These are phyloP conservation scores for Aphanomyces astaci DNA, from an alignment of 352 stramenopile genomes.

Conservation along the genomic window DNA sequence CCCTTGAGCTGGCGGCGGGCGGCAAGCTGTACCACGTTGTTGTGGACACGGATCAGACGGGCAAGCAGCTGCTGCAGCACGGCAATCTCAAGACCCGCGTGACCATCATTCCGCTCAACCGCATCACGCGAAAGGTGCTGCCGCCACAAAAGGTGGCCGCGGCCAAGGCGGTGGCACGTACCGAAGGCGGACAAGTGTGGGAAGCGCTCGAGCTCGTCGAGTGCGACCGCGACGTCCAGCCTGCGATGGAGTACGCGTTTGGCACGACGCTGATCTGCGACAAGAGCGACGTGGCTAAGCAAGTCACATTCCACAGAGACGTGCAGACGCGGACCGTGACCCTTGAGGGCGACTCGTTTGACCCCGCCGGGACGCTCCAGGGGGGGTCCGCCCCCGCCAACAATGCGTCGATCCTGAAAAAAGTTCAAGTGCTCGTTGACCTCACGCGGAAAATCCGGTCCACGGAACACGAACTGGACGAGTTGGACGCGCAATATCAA, in stretches of 20 bases:
- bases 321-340: constrained; percentile 96
- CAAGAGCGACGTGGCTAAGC: constrained; percentile 85
- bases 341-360: constrained; percentile 96
- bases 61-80: constrained; percentile 96
- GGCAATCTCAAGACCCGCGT: constrained; percentile 93
- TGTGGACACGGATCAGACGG: constrained; percentile 97
- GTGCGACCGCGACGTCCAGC: constrained; percentile 91
- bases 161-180: constrained; percentile 74
- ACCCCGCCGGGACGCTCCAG: constrained; percentile 95
- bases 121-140: constrained; percentile 85
- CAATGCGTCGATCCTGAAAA: constrained; percentile 65
- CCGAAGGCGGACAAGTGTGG: constrained; percentile 85
- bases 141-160: constrained; percentile 67
- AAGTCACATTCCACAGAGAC: constrained; percentile 81
- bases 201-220: constrained; percentile 95
- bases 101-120: constrained; percentile 98
- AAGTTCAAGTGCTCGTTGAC: constrained; percentile 71
- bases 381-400: constrained; percentile 78
- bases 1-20: constrained; percentile 96
- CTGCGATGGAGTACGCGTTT: constrained; percentile 98
- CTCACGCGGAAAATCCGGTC: constrained; percentile 57
- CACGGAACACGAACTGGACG: constrained; percentile 53
- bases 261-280: constrained; percentile 98
- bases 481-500: constrained; percentile 35
- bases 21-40: constrained; percentile 99